Conservation (phyloP, 176 grass and related monocot genomes). For the Canna indica region DNA sequence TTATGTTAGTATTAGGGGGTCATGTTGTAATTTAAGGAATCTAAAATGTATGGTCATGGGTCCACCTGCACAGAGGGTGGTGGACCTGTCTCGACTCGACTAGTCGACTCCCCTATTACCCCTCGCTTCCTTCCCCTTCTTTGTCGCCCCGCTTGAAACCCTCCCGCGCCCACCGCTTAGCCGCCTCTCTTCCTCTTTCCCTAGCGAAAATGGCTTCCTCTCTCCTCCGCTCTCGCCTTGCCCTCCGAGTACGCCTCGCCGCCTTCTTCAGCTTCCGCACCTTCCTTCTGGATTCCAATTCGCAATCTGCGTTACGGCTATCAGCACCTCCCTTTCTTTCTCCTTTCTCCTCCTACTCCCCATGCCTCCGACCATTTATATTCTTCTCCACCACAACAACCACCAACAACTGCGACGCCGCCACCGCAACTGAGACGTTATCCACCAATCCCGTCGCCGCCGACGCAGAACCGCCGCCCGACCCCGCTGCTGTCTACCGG, state of each 20-base stretch:
- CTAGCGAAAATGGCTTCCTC: slow-evolving; percentile 14
- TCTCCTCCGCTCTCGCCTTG: slow-evolving; percentile 4
- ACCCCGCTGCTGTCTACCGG: slow-evolving; percentile 43
- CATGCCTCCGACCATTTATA: slow-evolving; percentile 22
- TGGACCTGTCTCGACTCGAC: background rate
- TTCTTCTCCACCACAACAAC: background rate
- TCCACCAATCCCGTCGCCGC: background rate
- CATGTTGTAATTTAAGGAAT: too few relatives aligned
- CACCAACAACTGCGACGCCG: too few relatives aligned
- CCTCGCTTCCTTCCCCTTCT: background rate
- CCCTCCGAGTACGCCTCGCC: background rate
- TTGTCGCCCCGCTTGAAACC: background rate
- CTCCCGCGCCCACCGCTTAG: background rate
- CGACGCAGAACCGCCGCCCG: background rate
- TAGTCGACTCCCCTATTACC: background rate
- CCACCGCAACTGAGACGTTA: background rate
- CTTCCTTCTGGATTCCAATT: slow-evolving; percentile 6
- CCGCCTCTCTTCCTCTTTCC: too few relatives aligned
- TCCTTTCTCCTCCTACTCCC: slow-evolving; percentile 14
- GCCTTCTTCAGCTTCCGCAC: slow-evolving; percentile 15
- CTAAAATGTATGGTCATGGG: too few relatives aligned
- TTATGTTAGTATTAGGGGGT: too few relatives aligned
- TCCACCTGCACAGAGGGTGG: too few relatives aligned
- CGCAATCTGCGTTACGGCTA: slow-evolving; percentile 26
- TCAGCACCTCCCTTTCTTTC: slow-evolving; percentile 23